Evolutionary conservation across 805 yeast species (phyloP), one percentile per base, ranked within the genome.

Genomic region (Metschnikowia colocasiae): DNA sequence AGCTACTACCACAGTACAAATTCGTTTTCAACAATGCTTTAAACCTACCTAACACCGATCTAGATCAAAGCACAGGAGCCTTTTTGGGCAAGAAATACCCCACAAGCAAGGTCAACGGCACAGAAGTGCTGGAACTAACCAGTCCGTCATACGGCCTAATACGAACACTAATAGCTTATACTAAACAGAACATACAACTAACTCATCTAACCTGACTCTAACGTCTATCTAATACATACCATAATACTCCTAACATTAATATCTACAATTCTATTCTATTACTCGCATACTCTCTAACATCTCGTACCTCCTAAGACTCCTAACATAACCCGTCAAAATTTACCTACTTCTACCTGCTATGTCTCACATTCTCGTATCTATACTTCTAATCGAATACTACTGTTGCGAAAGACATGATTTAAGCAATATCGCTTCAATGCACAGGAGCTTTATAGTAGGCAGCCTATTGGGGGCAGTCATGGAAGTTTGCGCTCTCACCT

Each of bases 401-500:
- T n/a, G 48, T 41, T 10, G 16, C n/a, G 40, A 50, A 50, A 36
- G 22, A 36, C 1, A 40, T 31, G 1, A 18, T 51, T n/a, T 13
- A 30, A 30, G 32, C 12, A 49, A 43, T 31, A 37, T 51, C 20
- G 43, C 44, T 9, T 37, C 46, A 19, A 45, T 27, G 53, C 51
- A 4, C 45, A 38, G 15, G 55, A 55, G 40, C 46, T 55, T 10
- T 47, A 46, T 10, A 39, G 32, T 18, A 45, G 5, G 57, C 55
- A 9, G 58, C 57, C 44, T 45, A 5, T 44, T 46, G 9, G 36
- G 13, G 31, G 42, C 23, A 18, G 20, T 31, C 32, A 29, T 7
- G 52, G 48, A 4, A 48, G 25, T 13, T 41, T 48, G 41, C 52
- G 57, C 8, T 55, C 57, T 10, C 48, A 45, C 49, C 7, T 36